Percentiles rank a stretch among this genome's conserved stretches.
Conservation (phyloP, 345 rosid species). For the Heritiera littoralis region DNA sequence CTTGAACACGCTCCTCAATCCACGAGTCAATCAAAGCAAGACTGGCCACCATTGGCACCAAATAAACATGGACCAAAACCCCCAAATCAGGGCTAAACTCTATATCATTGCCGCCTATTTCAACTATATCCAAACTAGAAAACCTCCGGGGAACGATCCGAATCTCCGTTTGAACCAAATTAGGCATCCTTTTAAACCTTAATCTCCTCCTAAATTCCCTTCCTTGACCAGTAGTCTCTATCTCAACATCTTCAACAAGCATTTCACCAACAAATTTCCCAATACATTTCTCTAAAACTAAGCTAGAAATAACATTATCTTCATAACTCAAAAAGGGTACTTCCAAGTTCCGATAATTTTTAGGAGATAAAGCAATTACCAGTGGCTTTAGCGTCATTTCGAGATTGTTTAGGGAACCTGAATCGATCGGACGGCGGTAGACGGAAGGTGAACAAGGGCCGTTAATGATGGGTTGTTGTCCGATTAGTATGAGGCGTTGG, state of each 20-base stretch:
- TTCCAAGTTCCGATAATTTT: conserved; percentile 32
- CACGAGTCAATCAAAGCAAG: conserved; percentile 42
- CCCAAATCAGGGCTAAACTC: conserved; percentile 46
- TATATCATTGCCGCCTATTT: conserved; percentile 30
- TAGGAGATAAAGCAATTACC: conserved; percentile 53
- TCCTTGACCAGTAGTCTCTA: conserved; percentile 25
- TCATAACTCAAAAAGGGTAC: conserved; percentile 60
- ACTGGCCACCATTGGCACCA: conserved; percentile 77
- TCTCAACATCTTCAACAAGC: conserved; percentile 79
- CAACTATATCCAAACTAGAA: conserved; percentile 21
- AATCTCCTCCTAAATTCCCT: conserved; percentile 76
- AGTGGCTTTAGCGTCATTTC: conserved; percentile 48
- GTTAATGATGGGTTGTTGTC: conserved; percentile 34
- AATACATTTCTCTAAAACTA: conserved; percentile 46
- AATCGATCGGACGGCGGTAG: conserved; percentile 24
- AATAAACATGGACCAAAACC: conserved; percentile 71
- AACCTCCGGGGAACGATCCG: conserved; percentile 36
- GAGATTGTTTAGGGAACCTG: conserved; percentile 24
- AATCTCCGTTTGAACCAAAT: conserved; percentile 65
- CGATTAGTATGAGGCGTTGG: conserved; percentile 67
- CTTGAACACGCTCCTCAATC: conserved; percentile 27
- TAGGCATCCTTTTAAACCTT: conserved; percentile 90
- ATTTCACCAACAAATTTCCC: conserved; percentile 73
- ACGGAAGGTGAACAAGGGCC: conserved; percentile 23
- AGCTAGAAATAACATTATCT: conserved; percentile 52